Evolutionary conservation across 2,329 filamentous ascomycete species (phyloP).

Genomic region (Cercospora brassicicola): DNA sequence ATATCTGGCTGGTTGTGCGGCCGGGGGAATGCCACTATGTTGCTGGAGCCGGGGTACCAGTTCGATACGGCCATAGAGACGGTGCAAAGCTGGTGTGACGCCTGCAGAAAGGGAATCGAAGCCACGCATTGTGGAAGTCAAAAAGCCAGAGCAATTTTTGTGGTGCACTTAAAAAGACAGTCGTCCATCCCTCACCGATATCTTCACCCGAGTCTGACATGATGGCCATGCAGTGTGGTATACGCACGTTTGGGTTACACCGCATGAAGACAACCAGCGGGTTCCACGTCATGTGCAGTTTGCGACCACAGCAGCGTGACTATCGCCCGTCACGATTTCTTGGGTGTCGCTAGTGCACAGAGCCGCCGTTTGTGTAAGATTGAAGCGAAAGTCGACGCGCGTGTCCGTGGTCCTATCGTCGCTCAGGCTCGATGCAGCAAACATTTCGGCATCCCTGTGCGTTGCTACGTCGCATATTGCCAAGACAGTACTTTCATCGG

Average conservation of each 20-base stretch:
- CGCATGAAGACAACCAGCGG: not conserved
- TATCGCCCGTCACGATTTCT: not conserved
- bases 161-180: not conserved
- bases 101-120: no score
- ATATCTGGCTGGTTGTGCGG: no score
- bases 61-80: no score
- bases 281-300: not conserved
- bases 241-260: not conserved
- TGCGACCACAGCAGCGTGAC: not conserved
- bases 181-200: not conserved
- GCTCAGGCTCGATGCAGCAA: not conserved
- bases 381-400: not conserved
- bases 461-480: not conserved
- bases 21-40: no score
- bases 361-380: not conserved
- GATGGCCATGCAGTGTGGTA: not conserved
- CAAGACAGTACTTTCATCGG: not conserved
- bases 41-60: no score
- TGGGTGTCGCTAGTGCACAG: not conserved
- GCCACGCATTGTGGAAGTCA: no score
- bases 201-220: not conserved
- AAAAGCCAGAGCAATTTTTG: not conserved
- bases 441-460: not conserved
- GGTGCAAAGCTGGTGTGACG: no score
- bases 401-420: not conserved